Conservation (phyloP, 192 early-diverging fungal species). For the Pilaira anomala region DNA sequence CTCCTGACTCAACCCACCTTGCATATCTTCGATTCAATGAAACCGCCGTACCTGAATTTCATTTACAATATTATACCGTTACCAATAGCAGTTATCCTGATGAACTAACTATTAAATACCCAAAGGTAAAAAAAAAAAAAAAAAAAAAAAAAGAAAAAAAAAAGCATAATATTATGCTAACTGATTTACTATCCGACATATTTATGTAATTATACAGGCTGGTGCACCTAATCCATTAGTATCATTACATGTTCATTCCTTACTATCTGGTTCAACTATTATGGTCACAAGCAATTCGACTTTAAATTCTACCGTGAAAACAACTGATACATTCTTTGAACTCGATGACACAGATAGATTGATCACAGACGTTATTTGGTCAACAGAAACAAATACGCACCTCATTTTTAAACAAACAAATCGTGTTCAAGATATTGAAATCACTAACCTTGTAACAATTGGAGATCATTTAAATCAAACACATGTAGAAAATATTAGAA, state of each 20-base stretch:
- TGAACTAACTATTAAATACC: slow-evolving; percentile 78
- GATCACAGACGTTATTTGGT: slow-evolving; percentile 83
- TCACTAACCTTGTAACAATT: slow-evolving; percentile 58
- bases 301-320: slow-evolving; percentile 17
- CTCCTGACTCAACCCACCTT: slow-evolving; percentile 70
- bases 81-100: slow-evolving; percentile 61
- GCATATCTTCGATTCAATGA: slow-evolving; percentile 90
- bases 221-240: slow-evolving; percentile 84
- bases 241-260: slow-evolving; percentile 64
- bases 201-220: slow-evolving; percentile 36
- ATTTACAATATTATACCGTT: slow-evolving; percentile 68
- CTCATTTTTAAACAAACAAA: slow-evolving; percentile 83
- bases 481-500: slow-evolving; percentile 33
- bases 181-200: not conserved
- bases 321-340: slow-evolving; percentile 28
- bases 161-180: not conserved
- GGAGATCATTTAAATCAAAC: slow-evolving; percentile 34
- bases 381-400: slow-evolving; percentile 52
- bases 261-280: slow-evolving; percentile 5
- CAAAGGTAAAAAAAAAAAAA: slow-evolving; percentile 50
- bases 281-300: slow-evolving; percentile 29
- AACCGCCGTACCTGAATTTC: slow-evolving; percentile 72
- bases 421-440: slow-evolving; percentile 81
- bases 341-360: slow-evolving; percentile 70
- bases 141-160: not conserved